Percentiles rank a stretch among this genome's conserved stretches.
These are phyloP conservation scores for Coemansia sp. DNA, from an alignment of 192 early-diverging fungal species.

Conservation along the genomic window DNA sequence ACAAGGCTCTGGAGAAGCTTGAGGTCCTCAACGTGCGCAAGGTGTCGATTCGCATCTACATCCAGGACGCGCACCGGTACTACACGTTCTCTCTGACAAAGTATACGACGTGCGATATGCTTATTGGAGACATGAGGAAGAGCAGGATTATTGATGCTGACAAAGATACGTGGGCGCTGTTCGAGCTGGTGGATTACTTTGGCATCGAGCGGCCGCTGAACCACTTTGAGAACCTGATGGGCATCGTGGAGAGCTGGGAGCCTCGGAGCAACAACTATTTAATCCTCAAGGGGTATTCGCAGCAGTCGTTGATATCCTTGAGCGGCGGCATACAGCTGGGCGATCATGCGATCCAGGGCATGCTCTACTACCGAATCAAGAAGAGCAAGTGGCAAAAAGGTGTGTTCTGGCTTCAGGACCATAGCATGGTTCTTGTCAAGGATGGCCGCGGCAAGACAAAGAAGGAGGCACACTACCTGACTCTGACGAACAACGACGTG, in stretches of 20 bases:
- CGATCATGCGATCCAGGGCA: slow-evolving; percentile 59
- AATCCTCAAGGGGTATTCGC: slow-evolving; percentile 70
- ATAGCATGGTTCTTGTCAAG: slow-evolving; percentile 42
- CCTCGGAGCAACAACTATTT: slow-evolving; percentile 68
- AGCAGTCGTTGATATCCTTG: slow-evolving; percentile 28
- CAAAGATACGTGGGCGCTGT: slow-evolving; percentile 75
- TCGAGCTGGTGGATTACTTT: slow-evolving; percentile 86
- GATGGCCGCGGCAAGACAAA: slow-evolving; percentile 31
- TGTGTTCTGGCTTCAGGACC: slow-evolving; percentile 60
- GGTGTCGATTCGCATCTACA: slow-evolving; percentile 81
- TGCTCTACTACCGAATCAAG: slow-evolving; percentile 74
- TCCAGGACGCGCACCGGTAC: slow-evolving; percentile 74
- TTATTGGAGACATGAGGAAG: slow-evolving; percentile 69
- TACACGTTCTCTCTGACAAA: slow-evolving; percentile 78
- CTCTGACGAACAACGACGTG: slow-evolving; percentile 75
- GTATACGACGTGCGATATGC: slow-evolving; percentile 68
- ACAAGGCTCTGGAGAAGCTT: slow-evolving; percentile 49
- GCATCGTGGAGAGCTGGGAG: slow-evolving; percentile 85
- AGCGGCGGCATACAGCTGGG: slow-evolving; percentile 35
- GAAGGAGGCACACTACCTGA: slow-evolving; percentile 45
- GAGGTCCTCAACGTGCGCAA: slow-evolving; percentile 45
- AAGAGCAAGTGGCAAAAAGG: slow-evolving; percentile 84
- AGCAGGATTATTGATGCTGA: slow-evolving; percentile 57
- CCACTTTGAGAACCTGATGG: slow-evolving; percentile 87
- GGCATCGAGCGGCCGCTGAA: slow-evolving; percentile 86